A percentile compares a stretch with the other conserved stretches of the same genome.
These are phyloP conservation scores for Vaccinium corymbosum DNA, from an alignment of 148 eudicot species.

Conservation along the genomic window DNA sequence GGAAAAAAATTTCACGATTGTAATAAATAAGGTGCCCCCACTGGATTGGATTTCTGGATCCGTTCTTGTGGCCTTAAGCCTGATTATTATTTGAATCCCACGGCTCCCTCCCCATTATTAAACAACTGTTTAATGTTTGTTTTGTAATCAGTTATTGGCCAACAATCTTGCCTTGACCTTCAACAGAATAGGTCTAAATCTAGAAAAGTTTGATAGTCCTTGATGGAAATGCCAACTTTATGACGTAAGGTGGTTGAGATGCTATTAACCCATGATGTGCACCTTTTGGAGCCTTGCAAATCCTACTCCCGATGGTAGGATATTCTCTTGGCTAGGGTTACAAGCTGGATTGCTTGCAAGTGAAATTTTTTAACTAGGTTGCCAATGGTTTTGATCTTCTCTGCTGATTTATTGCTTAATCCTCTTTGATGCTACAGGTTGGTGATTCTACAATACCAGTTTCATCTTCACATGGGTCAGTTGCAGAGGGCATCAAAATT, in stretches of 20 bases:
- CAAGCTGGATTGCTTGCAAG: neutral
- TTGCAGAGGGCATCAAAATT: slow-evolving; percentile 36
- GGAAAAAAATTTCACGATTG: no score
- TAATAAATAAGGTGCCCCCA: no score
- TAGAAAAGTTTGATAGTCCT: neutral
- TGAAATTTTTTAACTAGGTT: neutral
- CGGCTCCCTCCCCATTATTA: neutral
- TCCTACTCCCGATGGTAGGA: neutral
- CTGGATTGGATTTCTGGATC: no score
- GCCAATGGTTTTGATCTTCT: neutral
- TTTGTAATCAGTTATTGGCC: neutral
- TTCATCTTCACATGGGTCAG: slow-evolving; percentile 32
- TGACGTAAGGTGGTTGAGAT: neutral
- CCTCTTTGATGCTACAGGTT: slow-evolving; percentile 37
- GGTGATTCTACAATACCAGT: slow-evolving; percentile 37
- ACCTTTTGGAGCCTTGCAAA: neutral
- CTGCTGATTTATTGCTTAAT: neutral
- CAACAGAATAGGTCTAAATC: neutral
- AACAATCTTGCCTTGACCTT: neutral
- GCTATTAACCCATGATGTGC: neutral
- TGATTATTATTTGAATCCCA: neutral
- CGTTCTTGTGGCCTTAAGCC: neutral
- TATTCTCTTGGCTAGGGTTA: neutral
- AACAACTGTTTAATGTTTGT: neutral
- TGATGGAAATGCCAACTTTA: neutral